Evolutionary conservation across 495 filamentous ascomycete genomes (phyloP), one percentile per base, ranked within the genome.

Genomic region (Daldinia loculata): DNA sequence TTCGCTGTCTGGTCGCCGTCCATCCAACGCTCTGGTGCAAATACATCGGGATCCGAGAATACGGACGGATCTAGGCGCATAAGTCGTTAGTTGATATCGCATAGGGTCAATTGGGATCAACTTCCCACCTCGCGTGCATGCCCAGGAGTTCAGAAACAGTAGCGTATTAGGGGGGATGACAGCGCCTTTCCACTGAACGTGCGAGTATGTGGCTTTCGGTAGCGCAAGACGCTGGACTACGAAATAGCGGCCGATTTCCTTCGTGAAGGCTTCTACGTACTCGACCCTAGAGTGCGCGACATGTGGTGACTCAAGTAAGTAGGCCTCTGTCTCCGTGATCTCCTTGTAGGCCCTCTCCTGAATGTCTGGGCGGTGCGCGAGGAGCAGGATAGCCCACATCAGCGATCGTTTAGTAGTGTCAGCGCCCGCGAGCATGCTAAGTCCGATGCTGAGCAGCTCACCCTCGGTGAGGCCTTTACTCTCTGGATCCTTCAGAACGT

Each of bases 161-260:
- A 86, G 87, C 5, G 89, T 92, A 2, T 88, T 87, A 1, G 88
- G 84, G 0, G 89, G 90, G 17, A 91, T 90, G 0, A 77, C 81
- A 0, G 84, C 84, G 11, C 85, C 85, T 24, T 89, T 82, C 77
- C 84, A 92, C 14, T 80, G 76, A 38, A 92, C 89, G 48, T 90
- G 84, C 72, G 90, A 90, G 76, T 88, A 88, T 64, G 80, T 88
- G 48, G 85, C 85, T 9, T 90, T 83, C 7, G 90, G 90, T 4
- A 93, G 81, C 70, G 89, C 90, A 73, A 93, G 90, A 2, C 90
- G 89, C 69, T 92, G 91, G 15, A 93, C 90, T 3, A 88, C 90
- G 85, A 87, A 93, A 81, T 86, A 93, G 60, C 90, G 85, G 12
- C 92, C 83, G 34, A 85, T 85, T 76, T 93, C 90, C 72, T 91